These are phyloP conservation scores for Eucalyptus erythrocorys DNA, from an alignment of 345 rosid genomes.

Conservation along the genomic window DNA sequence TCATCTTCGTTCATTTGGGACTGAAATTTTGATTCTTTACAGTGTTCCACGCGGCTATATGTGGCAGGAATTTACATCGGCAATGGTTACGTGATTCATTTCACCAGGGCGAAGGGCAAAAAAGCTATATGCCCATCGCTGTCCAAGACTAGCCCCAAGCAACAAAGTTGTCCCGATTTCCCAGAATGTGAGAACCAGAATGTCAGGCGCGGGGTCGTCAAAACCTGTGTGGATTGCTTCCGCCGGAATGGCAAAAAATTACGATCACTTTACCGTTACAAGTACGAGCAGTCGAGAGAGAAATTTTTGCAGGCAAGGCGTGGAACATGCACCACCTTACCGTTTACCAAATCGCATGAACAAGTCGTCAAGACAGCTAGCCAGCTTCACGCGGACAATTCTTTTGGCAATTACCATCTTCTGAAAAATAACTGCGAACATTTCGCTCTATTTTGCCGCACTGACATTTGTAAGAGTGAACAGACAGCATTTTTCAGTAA, in stretches of 20 bases:
- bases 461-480: background rate
- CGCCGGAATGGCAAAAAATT: background rate
- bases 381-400: background rate
- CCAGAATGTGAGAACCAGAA: fast-evolving
- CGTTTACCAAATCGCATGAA: background rate
- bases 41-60: too few species aligned
- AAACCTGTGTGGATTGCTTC: background rate
- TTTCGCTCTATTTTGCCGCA: background rate
- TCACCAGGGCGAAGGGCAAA: background rate
- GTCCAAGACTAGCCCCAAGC: background rate
- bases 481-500: slow-evolving; percentile 32
- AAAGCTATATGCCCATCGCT: background rate
- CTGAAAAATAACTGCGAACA: background rate
- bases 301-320: fast-evolving
- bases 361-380: background rate
- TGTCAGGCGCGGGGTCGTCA: background rate
- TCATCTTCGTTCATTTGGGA: too few species aligned
- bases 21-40: too few species aligned
- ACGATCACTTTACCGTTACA: background rate
- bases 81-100: background rate
- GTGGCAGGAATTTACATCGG: too few species aligned
- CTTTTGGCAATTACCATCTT: background rate
- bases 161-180: background rate
- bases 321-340: slow-evolving; percentile 6
- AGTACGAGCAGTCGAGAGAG: background rate